Evolutionary conservation across 441 rosid genomes (phyloP), one percentile per base, ranked within the genome.

Genomic region (Arabidopsis lyrata): DNA sequence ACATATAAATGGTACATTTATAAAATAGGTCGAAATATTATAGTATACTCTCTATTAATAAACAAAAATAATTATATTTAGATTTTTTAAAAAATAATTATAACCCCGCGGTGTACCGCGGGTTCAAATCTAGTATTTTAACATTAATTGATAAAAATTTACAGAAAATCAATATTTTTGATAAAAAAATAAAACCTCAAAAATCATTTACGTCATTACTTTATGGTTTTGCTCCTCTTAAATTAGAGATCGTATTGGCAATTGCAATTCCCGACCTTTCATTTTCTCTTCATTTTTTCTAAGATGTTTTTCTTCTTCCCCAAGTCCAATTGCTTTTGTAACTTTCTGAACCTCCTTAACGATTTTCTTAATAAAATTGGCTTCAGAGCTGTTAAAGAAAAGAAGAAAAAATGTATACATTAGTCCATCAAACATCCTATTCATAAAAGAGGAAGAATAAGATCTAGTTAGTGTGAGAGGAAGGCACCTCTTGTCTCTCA

Each of bases 321-420:
- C 10, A 1, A 5, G 2, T 64, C 41, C 45, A 11, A 12, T 48
- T 7, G 12, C 42, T 48, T 10, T 11, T 18, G 49, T 20, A 65
- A 34, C 36, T 50, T 8, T 50, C 20, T 8, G 14, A 7, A 65
- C n/a, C 35, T 35, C 59, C 20, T 8, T 50, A 2, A 65, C 70
- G 36, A 50, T 14, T n/a, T 20, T 12, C 35, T 65, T 35, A 7
- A 65, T 22, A 50, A 49, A 65, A 22, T 50, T 47, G 5, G 70
- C 70, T 65, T 65, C 70, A 65, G 59, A 65, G 14, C 70, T 65
- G 27, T 18, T 6, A 61, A 56, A 35, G 5, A 14, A 42, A 42
- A 5, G 5, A 9, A 10, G 41, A 31, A 31, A 5, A 31, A 31
- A 31, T 4, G 32, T 31, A 31, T 31, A 31, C 32, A 31, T 31